These are phyloP conservation scores for Phytophthora pluvialis DNA, from an alignment of 352 stramenopile species.

Conservation along the genomic window DNA sequence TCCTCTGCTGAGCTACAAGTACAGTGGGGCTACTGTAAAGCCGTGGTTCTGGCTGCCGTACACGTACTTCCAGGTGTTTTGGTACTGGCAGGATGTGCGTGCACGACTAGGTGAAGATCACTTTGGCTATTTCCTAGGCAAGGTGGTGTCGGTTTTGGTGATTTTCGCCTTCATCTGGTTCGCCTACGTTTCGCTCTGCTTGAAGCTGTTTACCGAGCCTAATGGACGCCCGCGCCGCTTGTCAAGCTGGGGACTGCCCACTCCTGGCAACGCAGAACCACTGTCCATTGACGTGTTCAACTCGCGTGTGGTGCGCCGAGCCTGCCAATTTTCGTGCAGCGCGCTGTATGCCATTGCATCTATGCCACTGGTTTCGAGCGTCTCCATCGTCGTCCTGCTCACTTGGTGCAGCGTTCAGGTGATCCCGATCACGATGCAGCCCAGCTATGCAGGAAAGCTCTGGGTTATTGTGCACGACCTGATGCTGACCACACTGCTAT, in stretches of 20 bases:
- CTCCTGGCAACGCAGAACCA: constrained; percentile 55
- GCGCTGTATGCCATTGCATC: constrained; percentile 72
- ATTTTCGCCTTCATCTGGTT: constrained; percentile 73
- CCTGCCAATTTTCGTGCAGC: constrained; percentile 80
- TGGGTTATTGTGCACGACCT: constrained; percentile 72
- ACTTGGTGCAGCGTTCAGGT: constrained; percentile 57
- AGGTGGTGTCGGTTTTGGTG: constrained; percentile 61
- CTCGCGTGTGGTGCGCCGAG: constrained; percentile 69
- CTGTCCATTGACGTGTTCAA: constrained; percentile 77
- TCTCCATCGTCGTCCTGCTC: constrained; percentile 57
- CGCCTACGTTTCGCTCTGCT: constrained; percentile 69
- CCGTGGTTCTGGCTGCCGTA: constrained; percentile 87
- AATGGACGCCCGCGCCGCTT: constrained; percentile 64
- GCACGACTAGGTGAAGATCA: constrained; percentile 69
- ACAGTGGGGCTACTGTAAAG: constrained; percentile 75
- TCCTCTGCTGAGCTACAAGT: constrained; percentile 81
- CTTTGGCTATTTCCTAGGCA: constrained; percentile 62
- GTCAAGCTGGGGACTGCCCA: constrained; percentile 65
- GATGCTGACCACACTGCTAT: constrained; percentile 62
- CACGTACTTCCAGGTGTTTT: constrained; percentile 84
- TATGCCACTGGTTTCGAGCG: constrained; percentile 69
- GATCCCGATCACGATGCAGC: constrained; percentile 72
- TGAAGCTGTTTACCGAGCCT: constrained; percentile 71
- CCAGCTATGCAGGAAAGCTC: constrained; percentile 66
- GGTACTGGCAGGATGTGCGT: constrained; percentile 79